Percentiles rank a stretch among this genome's conserved stretches.
phyloP scores from a whole-genome alignment of 257 asterid genomes.

The Ajuga chamaepitys region DNA sequence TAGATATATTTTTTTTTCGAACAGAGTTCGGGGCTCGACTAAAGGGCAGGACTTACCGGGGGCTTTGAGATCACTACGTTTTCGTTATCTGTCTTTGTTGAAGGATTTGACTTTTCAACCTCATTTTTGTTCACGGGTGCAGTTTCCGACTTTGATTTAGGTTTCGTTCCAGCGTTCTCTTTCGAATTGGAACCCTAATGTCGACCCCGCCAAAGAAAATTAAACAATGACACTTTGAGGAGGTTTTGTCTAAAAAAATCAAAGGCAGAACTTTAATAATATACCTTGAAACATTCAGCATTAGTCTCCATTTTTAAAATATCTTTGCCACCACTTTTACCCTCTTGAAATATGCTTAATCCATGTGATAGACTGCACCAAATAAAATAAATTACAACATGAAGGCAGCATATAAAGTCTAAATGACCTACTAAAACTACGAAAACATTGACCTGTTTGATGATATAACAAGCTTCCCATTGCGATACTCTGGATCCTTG shows the following conservation, averaged over 20 bases:
- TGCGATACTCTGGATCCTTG: constrained; percentile 80
- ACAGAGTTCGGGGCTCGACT: background rate
- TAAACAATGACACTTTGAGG: background rate
- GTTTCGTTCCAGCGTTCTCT: constrained; percentile 31
- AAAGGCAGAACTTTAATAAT: constrained; percentile 10
- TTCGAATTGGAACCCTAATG: constrained; percentile 38
- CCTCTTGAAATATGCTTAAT: constrained; percentile 76
- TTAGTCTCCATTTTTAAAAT: constrained; percentile 67
- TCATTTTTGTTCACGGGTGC: constrained; percentile 46
- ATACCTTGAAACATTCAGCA: constrained; percentile 69
- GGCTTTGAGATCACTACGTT: constrained; percentile 41
- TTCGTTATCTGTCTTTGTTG: constrained; percentile 57
- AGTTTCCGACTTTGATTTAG: constrained; percentile 48
- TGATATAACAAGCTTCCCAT: constrained; percentile 92
- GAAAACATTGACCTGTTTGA: constrained; percentile 51
- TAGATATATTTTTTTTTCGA: background rate
- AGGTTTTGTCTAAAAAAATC: background rate
- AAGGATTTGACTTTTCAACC: constrained; percentile 43
- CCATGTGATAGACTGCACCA: constrained; percentile 82
- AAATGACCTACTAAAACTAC: background rate
- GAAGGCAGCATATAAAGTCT: background rate
- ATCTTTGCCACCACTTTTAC: constrained; percentile 56
- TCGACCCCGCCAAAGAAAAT: constrained; percentile 12
- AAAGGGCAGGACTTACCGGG: constrained; percentile 40
- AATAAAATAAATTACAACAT: background rate